Base-by-base conservation (phyloP, 495 filamentous ascomycete genomes). In the Penicillium taxi region DNA sequence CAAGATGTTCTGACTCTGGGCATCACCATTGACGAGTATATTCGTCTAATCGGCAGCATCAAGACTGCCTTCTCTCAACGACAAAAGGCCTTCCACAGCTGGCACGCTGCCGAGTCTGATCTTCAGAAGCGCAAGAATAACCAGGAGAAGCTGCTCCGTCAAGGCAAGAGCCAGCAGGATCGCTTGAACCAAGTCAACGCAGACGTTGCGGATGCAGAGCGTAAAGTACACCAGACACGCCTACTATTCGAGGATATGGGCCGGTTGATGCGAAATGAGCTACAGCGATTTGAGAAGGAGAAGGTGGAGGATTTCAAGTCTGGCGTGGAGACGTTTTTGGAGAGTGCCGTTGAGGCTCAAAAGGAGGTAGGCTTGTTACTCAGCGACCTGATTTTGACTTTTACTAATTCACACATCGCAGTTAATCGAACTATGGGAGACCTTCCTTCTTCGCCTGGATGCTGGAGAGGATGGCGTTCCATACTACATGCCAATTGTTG, bases 281-380 rank as follows among this genome's bases (percentile, higher is more conserved):
- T 98, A 41, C 91, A 96, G 44, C 71, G 88, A 18, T 98, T 98
- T 50, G 91, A 96, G 67, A 77, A 77, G 48, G 91, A 98, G 66
- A 98, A 98, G 69, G 91, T 98, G 6, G 91, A 98, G 57, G 91
- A 98, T 58, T 98, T 98, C 64, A 98, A 96, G 68, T 89, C 82
- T 42, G 93, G 86, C 0, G 90, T 98, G 2, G 91, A 98, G 67
- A 98, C 91, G 0, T 98, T 90, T 59, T 66, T 98, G 46, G 91
- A 98, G 64, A 84, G 89, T 41, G 85, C 90, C 6, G 87, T 98
- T 3, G 91, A 98, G 66, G 93, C 86, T 35, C 91, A 98, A 68
- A 98, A 98, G 65, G 91, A 98, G 82, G 91, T 90, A 58, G 32
- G 53, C 76, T 61, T 16, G n/a, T 18, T 20, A 6, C 21, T 29